Evolutionary conservation across 2,329 filamentous ascomycete genomes (phyloP).

Genomic region (Trichoderma oligosporum): DNA sequence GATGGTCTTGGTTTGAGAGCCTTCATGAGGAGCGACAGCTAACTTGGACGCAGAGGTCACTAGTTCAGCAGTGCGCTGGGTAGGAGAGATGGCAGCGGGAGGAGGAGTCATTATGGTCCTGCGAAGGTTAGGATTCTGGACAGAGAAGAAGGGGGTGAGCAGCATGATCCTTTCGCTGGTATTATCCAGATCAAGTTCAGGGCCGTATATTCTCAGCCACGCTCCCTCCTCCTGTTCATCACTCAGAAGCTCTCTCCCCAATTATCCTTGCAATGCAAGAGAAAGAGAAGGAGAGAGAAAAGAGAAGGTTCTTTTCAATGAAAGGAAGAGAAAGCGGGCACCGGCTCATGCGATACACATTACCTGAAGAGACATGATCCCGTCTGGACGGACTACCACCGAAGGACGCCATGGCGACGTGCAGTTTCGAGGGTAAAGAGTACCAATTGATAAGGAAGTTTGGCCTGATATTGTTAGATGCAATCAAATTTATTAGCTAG

Average conservation of each 20-base stretch:
- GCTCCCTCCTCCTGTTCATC: slow-evolving; percentile 20
- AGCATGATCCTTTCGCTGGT: slow-evolving; percentile 99
- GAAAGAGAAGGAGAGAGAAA: background rate
- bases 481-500: background rate
- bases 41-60: slow-evolving; percentile 46
- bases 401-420: slow-evolving; percentile 34
- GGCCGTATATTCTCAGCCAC: slow-evolving; percentile 83
- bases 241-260: background rate
- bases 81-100: slow-evolving; percentile 63
- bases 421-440: slow-evolving; percentile 22
- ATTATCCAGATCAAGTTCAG: slow-evolving; percentile 97
- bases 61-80: slow-evolving; percentile 46
- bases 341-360: slow-evolving; percentile 60
- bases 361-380: slow-evolving; percentile 40
- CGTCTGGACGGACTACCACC: slow-evolving; percentile 35
- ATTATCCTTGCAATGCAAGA: background rate
- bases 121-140: slow-evolving; percentile 30
- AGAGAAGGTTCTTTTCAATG: background rate
- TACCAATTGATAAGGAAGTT: slow-evolving; percentile 26
- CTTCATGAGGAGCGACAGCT: slow-evolving; percentile 28
- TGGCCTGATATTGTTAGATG: slow-evolving; percentile 18
- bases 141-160: slow-evolving; percentile 40
- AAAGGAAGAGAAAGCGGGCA: slow-evolving; percentile 38
- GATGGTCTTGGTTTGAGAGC: slow-evolving; percentile 46
- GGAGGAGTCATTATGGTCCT: slow-evolving; percentile 71